Conservation (phyloP, 139 green algal species). For the Chlorella sp. region DNA sequence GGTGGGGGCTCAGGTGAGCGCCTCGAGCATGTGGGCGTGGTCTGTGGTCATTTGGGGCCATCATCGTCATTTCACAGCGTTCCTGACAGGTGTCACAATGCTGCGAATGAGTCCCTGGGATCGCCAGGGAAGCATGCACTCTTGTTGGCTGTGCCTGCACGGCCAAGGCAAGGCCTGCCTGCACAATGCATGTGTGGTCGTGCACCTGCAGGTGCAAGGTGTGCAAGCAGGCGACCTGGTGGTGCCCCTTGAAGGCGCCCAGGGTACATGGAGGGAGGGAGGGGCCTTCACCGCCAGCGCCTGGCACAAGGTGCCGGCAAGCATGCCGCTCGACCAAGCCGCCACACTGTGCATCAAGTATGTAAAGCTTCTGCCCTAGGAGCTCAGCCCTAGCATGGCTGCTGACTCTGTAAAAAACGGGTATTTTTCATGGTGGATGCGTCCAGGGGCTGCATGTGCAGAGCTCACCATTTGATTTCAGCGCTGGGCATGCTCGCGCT, state of each 20-base stretch:
- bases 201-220: slow-evolving; percentile 49
- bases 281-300: slow-evolving; percentile 28
- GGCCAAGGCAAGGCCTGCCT: no score
- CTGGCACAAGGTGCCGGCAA: slow-evolving; percentile 44
- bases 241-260: slow-evolving; percentile 52
- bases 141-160: no score
- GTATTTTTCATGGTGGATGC: no score
- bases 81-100: not conserved
- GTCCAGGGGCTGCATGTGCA: no score
- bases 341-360: slow-evolving; percentile 73
- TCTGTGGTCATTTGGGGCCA: no score
- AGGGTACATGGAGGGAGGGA: slow-evolving; percentile 70
- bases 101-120: not conserved
- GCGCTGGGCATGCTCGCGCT: no score
- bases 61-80: not conserved
- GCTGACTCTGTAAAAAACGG: no score
- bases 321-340: slow-evolving; percentile 43
- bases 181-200: no score
- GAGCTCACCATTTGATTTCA: no score
- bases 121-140: no score
- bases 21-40: not conserved
- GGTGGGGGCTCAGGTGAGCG: slow-evolving; percentile 31
- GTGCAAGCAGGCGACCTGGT: slow-evolving; percentile 63
- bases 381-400: no score
- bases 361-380: no score